Base-by-base conservation (phyloP, 176 grass and related monocot genomes). In the Oryza glaberrima region DNA sequence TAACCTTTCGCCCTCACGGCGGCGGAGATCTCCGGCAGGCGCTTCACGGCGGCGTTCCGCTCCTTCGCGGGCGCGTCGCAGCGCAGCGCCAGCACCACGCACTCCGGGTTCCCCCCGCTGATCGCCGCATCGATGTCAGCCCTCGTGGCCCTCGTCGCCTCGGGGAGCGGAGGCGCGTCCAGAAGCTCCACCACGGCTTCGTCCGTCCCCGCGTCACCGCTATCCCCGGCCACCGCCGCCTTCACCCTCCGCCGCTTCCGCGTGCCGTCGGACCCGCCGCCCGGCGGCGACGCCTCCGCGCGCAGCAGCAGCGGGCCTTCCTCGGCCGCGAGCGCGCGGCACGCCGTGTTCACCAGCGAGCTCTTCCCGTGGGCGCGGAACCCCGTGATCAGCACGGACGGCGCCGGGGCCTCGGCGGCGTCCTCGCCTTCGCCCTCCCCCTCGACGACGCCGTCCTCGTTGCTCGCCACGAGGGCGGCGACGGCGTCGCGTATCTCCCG, bases 271-370 rank as follows among this genome's bases (percentile, higher is more conserved):
- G 81, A 17, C 14, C 86, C 86, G 68, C 90, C 72, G 11, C 91
- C 87, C 41, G 91, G 93, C 13, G 96, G 96, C 58, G 90, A 86
- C 16, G 96, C 79, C 71, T 96, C 93, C 19, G 91, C 86, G 68
- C 93, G 96, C 74, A 96, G 81, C 77, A 96, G 91, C 79, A 99
- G 88, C 51, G 90, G 93, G 26, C 93, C 96, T 12, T 83, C 75
- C 88, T 99, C 93, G 44, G 23, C 90, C 20, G 90, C 89, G 83
- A 96, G 96, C 46, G 91, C 88, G 66, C 96, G 88, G 77, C 91
- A 99, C 46, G 93, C 96, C 26, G 93, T 99, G 89, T 99, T 96
- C 34, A 96, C 77, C 74, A 99, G 89, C 2, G 93, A 99, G 83
- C 96, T 96, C 91, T 95, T 99, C 17, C 93, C 93, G 73, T 94